Evolutionary conservation across 495 filamentous ascomycete genomes (phyloP).

Genomic region (Daldinia vernicosa): DNA sequence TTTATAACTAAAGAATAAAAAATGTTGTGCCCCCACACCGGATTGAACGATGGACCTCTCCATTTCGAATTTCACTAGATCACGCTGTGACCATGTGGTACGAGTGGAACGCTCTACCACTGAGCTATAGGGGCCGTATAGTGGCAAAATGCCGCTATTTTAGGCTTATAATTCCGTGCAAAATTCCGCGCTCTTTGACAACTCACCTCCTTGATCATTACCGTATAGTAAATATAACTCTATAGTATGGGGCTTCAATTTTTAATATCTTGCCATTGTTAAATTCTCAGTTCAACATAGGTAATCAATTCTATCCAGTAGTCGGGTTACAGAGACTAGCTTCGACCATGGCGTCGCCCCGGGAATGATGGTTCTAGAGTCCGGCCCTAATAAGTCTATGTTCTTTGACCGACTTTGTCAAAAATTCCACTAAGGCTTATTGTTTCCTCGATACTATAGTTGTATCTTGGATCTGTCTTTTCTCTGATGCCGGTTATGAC

Average conservation of each 20-base stretch:
- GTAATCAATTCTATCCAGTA: not conserved
- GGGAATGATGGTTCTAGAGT: not conserved
- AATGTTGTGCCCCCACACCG: slow-evolving; percentile 33
- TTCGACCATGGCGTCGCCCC: not conserved
- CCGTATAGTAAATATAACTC: too few relatives aligned
- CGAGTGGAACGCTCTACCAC: slow-evolving; percentile 34
- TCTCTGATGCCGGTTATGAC: not conserved
- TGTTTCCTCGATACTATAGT: not conserved
- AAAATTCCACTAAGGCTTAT: not conserved
- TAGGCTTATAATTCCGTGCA: not conserved
- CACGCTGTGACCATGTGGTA: not conserved
- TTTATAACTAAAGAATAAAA: slow-evolving; percentile 34
- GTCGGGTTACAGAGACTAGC: not conserved
- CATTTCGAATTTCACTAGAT: slow-evolving; percentile 18
- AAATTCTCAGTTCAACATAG: not conserved
- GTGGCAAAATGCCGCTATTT: slow-evolving; percentile 3
- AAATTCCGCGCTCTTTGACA: not conserved
- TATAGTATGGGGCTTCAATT: too few relatives aligned
- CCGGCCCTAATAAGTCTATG: not conserved
- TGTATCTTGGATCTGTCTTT: not conserved
- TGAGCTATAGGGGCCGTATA: slow-evolving; percentile 36
- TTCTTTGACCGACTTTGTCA: not conserved
- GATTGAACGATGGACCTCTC: slow-evolving; percentile 42
- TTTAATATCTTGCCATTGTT: not conserved
- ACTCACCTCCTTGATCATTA: too few relatives aligned